Conservation (phyloP, 202 grass and related monocot species). For the Zoysia matrella region DNA sequence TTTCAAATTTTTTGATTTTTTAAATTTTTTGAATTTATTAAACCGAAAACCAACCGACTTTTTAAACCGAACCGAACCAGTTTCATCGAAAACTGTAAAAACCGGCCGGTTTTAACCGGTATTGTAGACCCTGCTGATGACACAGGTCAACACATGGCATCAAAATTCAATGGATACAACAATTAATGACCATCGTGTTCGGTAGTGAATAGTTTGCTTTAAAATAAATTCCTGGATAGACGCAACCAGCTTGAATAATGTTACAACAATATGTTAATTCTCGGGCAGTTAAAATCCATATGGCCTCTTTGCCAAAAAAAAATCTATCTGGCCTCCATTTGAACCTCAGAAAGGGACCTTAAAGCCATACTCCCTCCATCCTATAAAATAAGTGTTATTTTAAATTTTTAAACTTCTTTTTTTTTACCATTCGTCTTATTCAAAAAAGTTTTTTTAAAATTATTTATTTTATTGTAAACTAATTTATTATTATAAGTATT, state of each 20-base stretch:
- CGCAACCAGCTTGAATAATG: conserved; percentile 16
- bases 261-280: conserved; percentile 47
- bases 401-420: too few relatives aligned
- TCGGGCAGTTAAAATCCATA: conserved; percentile 54
- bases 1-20: too few relatives aligned
- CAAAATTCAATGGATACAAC: conserved; percentile 12
- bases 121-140: background rate
- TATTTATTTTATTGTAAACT: too few relatives aligned
- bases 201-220: conserved; percentile 24
- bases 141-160: background rate
- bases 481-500: too few relatives aligned
- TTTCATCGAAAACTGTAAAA: too few relatives aligned
- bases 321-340: background rate
- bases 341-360: conserved; percentile 36
- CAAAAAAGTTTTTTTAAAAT: too few relatives aligned
- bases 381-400: too few relatives aligned
- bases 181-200: background rate
- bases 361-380: conserved; percentile 37
- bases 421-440: too few relatives aligned
- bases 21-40: too few relatives aligned
- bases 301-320: conserved; percentile 8
- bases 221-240: background rate
- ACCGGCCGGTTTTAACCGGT: too few relatives aligned
- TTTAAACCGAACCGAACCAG: too few relatives aligned
- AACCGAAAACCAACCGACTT: too few relatives aligned